phyloP scores from a whole-genome alignment of 352 stramenopile species.

The Elongisporangium anandrum region DNA sequence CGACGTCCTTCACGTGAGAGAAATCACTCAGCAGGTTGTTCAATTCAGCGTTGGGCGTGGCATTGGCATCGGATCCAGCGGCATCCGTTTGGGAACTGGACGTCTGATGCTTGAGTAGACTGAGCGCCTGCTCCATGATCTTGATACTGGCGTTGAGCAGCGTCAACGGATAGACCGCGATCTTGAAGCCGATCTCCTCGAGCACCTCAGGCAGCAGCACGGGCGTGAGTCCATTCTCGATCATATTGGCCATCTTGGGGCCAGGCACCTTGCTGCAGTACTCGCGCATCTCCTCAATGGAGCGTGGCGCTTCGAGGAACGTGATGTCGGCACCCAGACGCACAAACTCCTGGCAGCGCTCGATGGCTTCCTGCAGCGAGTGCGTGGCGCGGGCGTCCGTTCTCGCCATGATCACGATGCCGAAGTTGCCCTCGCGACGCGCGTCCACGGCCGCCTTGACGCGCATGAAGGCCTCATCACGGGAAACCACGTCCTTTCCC shows the following conservation, averaged over 20 bases:
- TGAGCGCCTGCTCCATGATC: slow-evolving; percentile 87
- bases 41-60: slow-evolving; percentile 37
- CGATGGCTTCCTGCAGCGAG: slow-evolving; percentile 90
- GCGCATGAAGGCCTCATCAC: slow-evolving; percentile 82
- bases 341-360: slow-evolving; percentile 89
- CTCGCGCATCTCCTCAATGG: slow-evolving; percentile 88
- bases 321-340: slow-evolving; percentile 93
- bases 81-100: background rate
- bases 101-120: slow-evolving; percentile 69
- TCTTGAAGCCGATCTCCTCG: slow-evolving; percentile 90
- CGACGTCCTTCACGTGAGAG: slow-evolving; percentile 88
- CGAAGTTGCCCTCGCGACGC: slow-evolving; percentile 73
- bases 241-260: slow-evolving; percentile 94
- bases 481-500: slow-evolving; percentile 86
- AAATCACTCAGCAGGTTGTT: slow-evolving; percentile 89
- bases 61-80: slow-evolving; percentile 12
- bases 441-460: slow-evolving; percentile 90
- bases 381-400: slow-evolving; percentile 91
- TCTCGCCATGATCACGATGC: slow-evolving; percentile 92
- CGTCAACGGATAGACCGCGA: slow-evolving; percentile 93
- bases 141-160: slow-evolving; percentile 93
- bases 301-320: slow-evolving; percentile 92
- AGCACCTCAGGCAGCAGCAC: slow-evolving; percentile 85
- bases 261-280: slow-evolving; percentile 90
- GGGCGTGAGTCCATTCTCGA: slow-evolving; percentile 92